Base-by-base conservation (phyloP, 2,329 filamentous ascomycete species). In the Aspergillus neoniger region DNA sequence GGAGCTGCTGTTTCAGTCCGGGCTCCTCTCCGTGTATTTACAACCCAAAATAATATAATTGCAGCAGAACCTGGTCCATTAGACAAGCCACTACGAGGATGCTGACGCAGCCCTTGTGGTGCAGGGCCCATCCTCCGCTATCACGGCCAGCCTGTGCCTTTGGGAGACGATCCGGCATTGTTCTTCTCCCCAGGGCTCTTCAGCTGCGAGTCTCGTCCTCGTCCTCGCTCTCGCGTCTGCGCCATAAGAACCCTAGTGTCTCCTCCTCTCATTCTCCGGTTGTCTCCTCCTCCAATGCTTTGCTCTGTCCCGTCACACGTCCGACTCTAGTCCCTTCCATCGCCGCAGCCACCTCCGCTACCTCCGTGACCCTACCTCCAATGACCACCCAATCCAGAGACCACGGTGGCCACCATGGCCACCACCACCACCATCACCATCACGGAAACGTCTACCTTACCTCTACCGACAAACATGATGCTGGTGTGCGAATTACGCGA, bases 401-500 rank as follows among this genome's bases (percentile, higher is more conserved):
- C 64, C 77, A 78, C 65, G 69, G 69, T 62, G 67, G 73, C 55
- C 83, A 85, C 65, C 75, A 76, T 63, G 82, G 84, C 65, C 84
- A 88, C 66, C 85, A 86, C 68, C 79, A 81, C 62, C 87, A 90
- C 64, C 82, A 84, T 64, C 90, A 94, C 71, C 88, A 92, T 73
- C 91, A 95, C 76, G 92, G 96, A 77, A 95, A 91, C 78, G 85
- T 87, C 44, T 95, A 92, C 74, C 83, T 96, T 53, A 90, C 87
- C 4, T 94, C 91, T 6, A 83, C 83, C 65, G 91, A 96, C 79
- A 95, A 92, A 79, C 89, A 91, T 67, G 95, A 99, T 78, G 92
- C 95, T 53, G 92, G 92, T 66, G 96, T 96, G 69, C 89, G 92
- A 70, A 97, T 97, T 72, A 99, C 95, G 55, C 85, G 92, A 65